Conservation (phyloP, 352 stramenopile genomes). For the Globisporangium cederbergense region DNA sequence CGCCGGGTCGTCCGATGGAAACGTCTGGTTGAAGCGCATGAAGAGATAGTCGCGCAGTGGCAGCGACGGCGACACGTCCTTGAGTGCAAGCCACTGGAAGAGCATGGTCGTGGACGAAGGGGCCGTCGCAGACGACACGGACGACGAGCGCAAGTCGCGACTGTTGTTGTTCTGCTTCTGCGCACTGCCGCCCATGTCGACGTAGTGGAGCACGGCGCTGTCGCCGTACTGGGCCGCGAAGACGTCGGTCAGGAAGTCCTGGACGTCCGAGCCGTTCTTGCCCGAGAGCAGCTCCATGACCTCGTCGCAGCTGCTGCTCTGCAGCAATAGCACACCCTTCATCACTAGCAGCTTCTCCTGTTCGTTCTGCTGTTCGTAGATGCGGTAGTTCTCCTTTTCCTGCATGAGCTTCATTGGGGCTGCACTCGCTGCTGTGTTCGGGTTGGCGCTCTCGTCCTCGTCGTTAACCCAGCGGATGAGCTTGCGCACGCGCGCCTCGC, state of each 20-base stretch:
- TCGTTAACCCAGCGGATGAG: conserved; percentile 65
- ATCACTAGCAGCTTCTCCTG: conserved; percentile 54
- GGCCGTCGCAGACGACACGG: conserved; percentile 8
- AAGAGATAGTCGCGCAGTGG: conserved; percentile 79
- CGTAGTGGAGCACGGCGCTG: conserved; percentile 53
- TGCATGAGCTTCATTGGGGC: conserved; percentile 33
- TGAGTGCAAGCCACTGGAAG: conserved; percentile 76
- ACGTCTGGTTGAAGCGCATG: conserved; percentile 73
- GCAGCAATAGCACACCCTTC: conserved; percentile 63
- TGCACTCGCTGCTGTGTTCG: background rate
- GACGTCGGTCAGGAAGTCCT: conserved; percentile 52
- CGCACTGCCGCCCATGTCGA: conserved; percentile 24
- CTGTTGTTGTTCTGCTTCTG: conserved; percentile 4
- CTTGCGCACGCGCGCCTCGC: conserved; percentile 50
- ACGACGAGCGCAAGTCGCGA: conserved; percentile 4
- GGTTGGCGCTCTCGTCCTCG: conserved; percentile 36
- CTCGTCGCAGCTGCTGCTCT: conserved; percentile 67
- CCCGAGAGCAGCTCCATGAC: conserved; percentile 62
- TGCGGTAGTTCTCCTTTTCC: conserved; percentile 75
- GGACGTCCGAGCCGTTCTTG: conserved; percentile 36
- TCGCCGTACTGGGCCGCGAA: conserved; percentile 54
- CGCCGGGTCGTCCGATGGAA: conserved; percentile 34
- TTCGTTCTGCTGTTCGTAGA: conserved; percentile 68
- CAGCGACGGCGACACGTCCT: conserved; percentile 44
- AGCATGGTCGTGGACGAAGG: conserved; percentile 28